Evolutionary conservation across 2,329 filamentous ascomycete species (phyloP), one percentile per base, ranked within the genome.

Genomic region (Fusarium cyanostomum): DNA sequence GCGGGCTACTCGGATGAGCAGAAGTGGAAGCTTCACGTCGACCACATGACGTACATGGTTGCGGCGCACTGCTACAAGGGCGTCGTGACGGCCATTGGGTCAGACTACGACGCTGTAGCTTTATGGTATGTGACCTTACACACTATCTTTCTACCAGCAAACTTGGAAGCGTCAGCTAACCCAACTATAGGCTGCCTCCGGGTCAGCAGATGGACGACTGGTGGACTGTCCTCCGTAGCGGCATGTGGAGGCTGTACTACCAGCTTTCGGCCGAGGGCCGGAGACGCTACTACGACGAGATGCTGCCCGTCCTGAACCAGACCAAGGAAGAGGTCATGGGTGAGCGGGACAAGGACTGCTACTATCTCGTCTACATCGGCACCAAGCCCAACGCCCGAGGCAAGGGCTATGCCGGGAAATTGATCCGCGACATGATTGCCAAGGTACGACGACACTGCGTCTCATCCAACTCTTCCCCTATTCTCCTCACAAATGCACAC

Each of bases 341-440:
- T 18, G 81, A 84, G 34, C 83, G 87, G 46, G 89, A 92, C 72
- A 75, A 81, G 67, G 81, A 90, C 59, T 88, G 85, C 72, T 95
- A 91, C 83, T 95, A 95, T 75, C 86, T 96, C 52, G 90, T 93
- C 43, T 95, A 94, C 76, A 82, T 96, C 60, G 92, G 92, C 62
- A 93, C 90, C 46, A 90, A 88, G 74, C 87, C 89, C 30, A 82
- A 81, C 60, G 86, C 88, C 5, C 86, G 89, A 59, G 86, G 91
- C 43, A 88, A 88, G 68, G 92, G 92, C 10, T 92, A 92, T 74
- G 90, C 87, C 13, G 83, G 83, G 66, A 89, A 86, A 77, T 81
- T 94, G 62, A 86, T 95, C 64, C 82, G 88, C 73, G 82, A 91
- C 72, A 88, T 92, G 77, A 87, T 89, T 49, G 78, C 76, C 39